These are phyloP conservation scores for Gossypioides kirkii DNA, from an alignment of 345 rosid species.

Conservation along the genomic window DNA sequence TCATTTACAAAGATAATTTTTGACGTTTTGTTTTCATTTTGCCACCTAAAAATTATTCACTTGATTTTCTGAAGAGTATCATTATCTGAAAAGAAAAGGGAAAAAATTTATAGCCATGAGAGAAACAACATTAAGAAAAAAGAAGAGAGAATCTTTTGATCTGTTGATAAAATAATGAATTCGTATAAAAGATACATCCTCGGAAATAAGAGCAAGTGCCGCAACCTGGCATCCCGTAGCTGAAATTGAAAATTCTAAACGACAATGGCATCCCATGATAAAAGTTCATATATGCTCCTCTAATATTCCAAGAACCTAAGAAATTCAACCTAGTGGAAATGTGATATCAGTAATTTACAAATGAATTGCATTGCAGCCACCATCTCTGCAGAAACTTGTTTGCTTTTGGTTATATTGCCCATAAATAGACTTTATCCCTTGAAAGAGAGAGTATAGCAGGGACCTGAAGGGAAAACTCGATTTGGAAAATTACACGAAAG, in stretches of 20 bases:
- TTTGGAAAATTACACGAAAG: constrained; percentile 35
- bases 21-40: too few relatives aligned
- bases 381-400: constrained; percentile 20
- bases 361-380: constrained; percentile 8
- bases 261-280: neutral
- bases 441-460: constrained; percentile 13
- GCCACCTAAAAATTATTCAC: too few relatives aligned
- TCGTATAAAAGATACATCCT: neutral
- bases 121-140: too few relatives aligned
- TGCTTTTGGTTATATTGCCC: constrained; percentile 7
- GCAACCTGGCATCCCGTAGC: neutral
- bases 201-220: neutral
- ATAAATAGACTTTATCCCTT: constrained; percentile 28
- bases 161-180: neutral
- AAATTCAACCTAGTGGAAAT: constrained; percentile 1
- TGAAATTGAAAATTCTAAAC: neutral
- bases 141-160: neutral
- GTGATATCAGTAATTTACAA: constrained; percentile 27
- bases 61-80: too few relatives aligned
- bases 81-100: too few relatives aligned
- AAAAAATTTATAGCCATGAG: too few relatives aligned
- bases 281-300: neutral
- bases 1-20: too few relatives aligned
- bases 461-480: constrained; percentile 15
- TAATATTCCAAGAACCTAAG: neutral